Base-by-base conservation (phyloP, 129 eudicot genomes). In the Ambrosia artemisiifolia region DNA sequence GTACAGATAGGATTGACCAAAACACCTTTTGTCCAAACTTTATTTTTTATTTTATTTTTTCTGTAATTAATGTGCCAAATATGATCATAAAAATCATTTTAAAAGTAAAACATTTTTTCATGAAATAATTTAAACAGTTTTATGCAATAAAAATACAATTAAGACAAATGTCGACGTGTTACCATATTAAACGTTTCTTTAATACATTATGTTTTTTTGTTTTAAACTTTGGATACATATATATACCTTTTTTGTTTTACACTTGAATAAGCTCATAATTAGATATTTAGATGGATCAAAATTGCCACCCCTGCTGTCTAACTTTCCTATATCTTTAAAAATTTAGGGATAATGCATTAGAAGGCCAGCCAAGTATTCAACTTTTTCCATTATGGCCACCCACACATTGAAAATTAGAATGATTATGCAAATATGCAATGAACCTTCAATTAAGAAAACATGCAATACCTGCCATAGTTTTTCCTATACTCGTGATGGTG, bases 391-490 rank as follows among this genome's bases (percentile, higher is more conserved):
- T 6, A 51, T n/a, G 7, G 57, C 24, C 57, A 16, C 57, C 57
- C 57, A 51, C n/a, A 51, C 57, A 51, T 51, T 51, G 8, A 16
- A 16, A 59, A 28, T 46, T 47, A 32, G 60, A 62, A 62, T 17
- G 48, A 32, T 49, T 2, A 32, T 50, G 47, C 14, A 78, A 32
- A 34, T 2, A 32, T 50, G 47, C 14, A 78, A 16, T 32, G 8
- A 65, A 24, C 13, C 33, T 76, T 56, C 3, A 59, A 47, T 46
- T 72, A n/a, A 28, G 20, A 66, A 60, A 57, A 63, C 19, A 72
- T 12, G 34, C 8, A 17, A 49, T 81, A 89, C 98, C 99, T 71
- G 99, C 81, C 99, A 95, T 95, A 73, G 81, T 84, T 78, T 83
- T 86, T 35, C 99, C 99, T 68, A 83, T 83, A 61, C 74, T 63